Base-by-base conservation (phyloP, 352 stramenopile genomes). In the Thalassiosira exigua region DNA sequence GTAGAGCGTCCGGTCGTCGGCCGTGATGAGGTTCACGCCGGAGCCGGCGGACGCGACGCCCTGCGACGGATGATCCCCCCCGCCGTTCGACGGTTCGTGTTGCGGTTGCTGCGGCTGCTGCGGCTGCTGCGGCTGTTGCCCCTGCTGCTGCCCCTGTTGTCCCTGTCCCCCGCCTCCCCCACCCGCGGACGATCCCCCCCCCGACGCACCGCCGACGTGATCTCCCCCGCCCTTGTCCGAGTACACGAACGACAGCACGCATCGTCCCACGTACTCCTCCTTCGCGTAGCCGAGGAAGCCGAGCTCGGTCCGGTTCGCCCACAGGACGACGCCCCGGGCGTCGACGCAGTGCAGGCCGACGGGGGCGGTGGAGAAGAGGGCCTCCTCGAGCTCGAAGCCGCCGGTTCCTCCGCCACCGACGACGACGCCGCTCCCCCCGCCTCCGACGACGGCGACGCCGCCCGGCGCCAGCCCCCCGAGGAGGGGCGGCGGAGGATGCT, bases 301-400 rank as follows among this genome's bases (percentile, higher is more conserved):
- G 3, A 90, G 59, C 65, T 88, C 80, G 0, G 71, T 78, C 2
- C 57, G 30, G 19, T 88, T 87, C 3, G 72, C 79, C 84, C 84
- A 90, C 22, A 90, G 41, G 1, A 90, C 59, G 4, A 76, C 42
- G 1, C 84, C 84, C 0, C 36, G 29, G 42, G 42, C 27, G 42
- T 78, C 66, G 12, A 89, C 50, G 33, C 79, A 90, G 33, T 90
- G 84, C 32, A 90, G 27, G 4, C 76, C 84, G 1, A 90, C 75
- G 22, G 84, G 84, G 36, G 84, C 84, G 5, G 61, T 84, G 29
- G 82, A 65, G 50, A 85, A 87, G 60, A 85, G 78, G 12, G 77
- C 70, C 52, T 85, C 77, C 69, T 85, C 77, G 3, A 81, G 52
- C 33, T 81, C 56, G 41, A 85, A 85, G 32, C 27, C 59, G 3